Percentiles rank a stretch among this genome's conserved stretches.
Conservation (phyloP, 1,139 yeast genomes). For the Taphrina sp. region DNA sequence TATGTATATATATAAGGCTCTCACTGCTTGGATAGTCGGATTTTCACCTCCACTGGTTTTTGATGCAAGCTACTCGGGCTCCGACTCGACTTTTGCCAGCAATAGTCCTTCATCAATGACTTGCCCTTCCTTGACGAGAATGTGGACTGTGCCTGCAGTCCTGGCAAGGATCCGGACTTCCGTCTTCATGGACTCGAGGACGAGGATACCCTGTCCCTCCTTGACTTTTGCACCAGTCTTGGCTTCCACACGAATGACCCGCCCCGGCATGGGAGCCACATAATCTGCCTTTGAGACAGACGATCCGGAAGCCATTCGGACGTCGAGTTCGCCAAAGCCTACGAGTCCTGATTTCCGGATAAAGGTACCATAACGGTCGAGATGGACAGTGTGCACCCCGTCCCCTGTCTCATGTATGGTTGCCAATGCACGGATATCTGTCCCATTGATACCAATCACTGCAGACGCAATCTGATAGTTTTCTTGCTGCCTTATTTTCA, state of each 20-base stretch:
- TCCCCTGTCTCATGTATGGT: not conserved
- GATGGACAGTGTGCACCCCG: not conserved
- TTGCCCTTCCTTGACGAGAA: conserved; percentile 19
- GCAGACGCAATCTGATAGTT: not conserved
- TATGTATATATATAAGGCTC: too few species aligned
- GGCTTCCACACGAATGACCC: conserved; percentile 48
- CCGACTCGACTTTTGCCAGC: conserved; percentile 7
- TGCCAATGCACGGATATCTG: not conserved
- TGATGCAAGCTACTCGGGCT: not conserved
- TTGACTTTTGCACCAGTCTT: conserved; percentile 73
- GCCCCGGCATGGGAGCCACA: conserved; percentile 23
- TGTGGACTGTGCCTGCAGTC: not conserved
- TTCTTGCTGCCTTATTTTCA: too few species aligned
- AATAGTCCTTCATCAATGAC: conserved; percentile 5
- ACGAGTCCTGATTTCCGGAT: not conserved
- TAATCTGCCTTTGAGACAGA: not conserved
- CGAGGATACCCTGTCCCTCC: conserved; percentile 75
- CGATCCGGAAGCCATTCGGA: not conserved
- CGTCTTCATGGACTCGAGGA: conserved; percentile 97
- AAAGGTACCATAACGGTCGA: conserved; percentile 9
- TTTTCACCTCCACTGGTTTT: not conserved
- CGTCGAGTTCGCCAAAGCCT: conserved; percentile 7
- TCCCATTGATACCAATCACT: not conserved
- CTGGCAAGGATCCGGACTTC: conserved; percentile 80
- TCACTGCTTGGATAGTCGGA: too few species aligned